phyloP scores from a whole-genome alignment of 768 basidiomycete genomes.

The Arthromyces matolae region DNA sequence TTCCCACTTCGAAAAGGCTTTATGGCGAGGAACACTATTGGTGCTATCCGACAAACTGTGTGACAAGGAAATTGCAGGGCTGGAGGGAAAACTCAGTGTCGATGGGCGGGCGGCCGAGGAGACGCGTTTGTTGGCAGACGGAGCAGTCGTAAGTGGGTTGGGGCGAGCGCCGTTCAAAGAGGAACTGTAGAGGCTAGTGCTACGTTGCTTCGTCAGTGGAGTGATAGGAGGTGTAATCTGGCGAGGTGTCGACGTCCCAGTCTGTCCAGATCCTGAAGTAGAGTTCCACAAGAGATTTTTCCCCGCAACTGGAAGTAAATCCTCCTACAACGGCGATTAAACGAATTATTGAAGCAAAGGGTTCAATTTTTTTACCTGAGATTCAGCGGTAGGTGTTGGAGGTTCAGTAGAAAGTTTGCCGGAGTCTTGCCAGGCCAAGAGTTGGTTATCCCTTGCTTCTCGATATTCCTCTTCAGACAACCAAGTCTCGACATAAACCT shows the following conservation, averaged over 20 bases:
- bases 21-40: slow-evolving; percentile 37
- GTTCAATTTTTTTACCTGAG: slow-evolving; percentile 26
- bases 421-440: slow-evolving; percentile 69
- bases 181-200: slow-evolving; percentile 36
- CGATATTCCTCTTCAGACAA: slow-evolving; percentile 71
- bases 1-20: slow-evolving; percentile 75
- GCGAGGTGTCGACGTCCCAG: slow-evolving; percentile 30
- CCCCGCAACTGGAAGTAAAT: slow-evolving; percentile 33
- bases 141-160: slow-evolving; percentile 45
- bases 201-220: slow-evolving; percentile 23
- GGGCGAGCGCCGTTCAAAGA: slow-evolving; percentile 42
- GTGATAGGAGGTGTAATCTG: slow-evolving; percentile 23
- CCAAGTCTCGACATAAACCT: slow-evolving; percentile 79
- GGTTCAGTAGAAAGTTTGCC: slow-evolving; percentile 42
- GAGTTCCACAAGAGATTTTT: slow-evolving; percentile 73
- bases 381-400: slow-evolving; percentile 36
- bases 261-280: slow-evolving; percentile 34
- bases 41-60: slow-evolving; percentile 50
- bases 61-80: slow-evolving; percentile 22
- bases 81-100: slow-evolving; percentile 15
- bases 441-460: slow-evolving; percentile 54
- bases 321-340: slow-evolving; percentile 12
- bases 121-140: slow-evolving; percentile 31
- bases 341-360: slow-evolving; percentile 6
- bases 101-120: slow-evolving; percentile 42